Base-by-base conservation (phyloP, 148 eudicot genomes). In the Rhododendron ferrugineum region DNA sequence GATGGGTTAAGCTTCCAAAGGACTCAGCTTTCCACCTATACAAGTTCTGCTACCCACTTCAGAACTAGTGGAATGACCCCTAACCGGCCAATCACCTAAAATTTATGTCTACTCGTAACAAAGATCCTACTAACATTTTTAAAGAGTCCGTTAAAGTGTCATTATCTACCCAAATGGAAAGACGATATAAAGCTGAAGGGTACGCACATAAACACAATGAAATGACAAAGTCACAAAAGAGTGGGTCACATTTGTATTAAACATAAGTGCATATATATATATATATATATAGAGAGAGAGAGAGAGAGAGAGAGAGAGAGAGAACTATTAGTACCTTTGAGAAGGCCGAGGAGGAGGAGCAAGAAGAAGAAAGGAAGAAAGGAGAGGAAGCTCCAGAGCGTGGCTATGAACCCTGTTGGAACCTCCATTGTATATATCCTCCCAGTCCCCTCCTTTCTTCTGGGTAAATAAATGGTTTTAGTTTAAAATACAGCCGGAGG, bases 311-410 rank as follows among this genome's bases (percentile, higher is more conserved):
- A 36, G 37, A 0, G 37, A 36, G 37, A 36, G 37, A 36, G 3
- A 50, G 56, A 2, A 52, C 15, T 52, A 5, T 1, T 18, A 64
- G 2, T 46, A 87, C 98, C 98, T 92, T 95, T 95, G 78, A 94
- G 87, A 42, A 81, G 58, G 85, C 96, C 98, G 87, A 95, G 90
- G 54, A 88, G 54, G 85, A 93, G 86, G 81, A 95, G 94, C 84
- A 88, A 87, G 74, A 91, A 66, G 91, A 95, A 95, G 89, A 92
- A 93, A 26, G 98, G 97, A 28, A 94, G 87, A 82, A 95, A 94
- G 73, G 88, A 90, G 73, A 94, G 30, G 82, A 94, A 94, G 86
- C 95, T 95, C 96, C 97, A 93, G 14, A 92, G 66, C 89, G 86
- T 94, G 14, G 93, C 91, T 34, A 91, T 52, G 82, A 95, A 91